Base-by-base conservation (phyloP, 2,329 filamentous ascomycete genomes). In the Boeremia exigua region DNA sequence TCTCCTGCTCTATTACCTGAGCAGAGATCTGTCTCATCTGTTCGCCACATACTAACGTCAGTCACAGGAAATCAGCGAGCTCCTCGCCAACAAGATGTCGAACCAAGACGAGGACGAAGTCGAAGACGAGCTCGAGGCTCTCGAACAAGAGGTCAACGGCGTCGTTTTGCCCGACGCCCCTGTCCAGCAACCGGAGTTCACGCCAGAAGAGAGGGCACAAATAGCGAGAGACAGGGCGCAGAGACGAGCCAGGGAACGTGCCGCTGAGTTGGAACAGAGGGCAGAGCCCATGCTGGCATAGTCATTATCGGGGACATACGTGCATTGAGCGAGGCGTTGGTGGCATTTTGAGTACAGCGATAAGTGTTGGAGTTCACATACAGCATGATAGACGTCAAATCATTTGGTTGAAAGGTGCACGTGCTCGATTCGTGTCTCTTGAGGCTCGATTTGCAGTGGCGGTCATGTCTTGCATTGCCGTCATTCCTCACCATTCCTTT, bases 91-190 rank as follows among this genome's bases (percentile, higher is more conserved):
- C 11, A 87, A 88, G 66, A 93, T 99, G 80, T 91, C 92, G 12
- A 95, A 92, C 70, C 90, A 96, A 69, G 95, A 99, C 76, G 95
- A 99, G 76, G 94, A 98, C 71, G 95, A 97, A 70, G 95, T 99
- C 30, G 95, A 99, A 74, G 93, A 97, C 70, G 95, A 99, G 78
- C 81, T 99, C 48, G 91, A 90, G 51, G 88, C 88, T 1, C 82
- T 99, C 62, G 90, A 93, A 75, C 81, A 81, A 36, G 87, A 93
- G 69, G 74, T 86, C 48, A 75, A 73, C 36, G 77, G 75, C 30
- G 66, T 70, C 19, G 63, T 65, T 46, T 61, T 81, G 32, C 78
- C 79, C n/a, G 69, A 77, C 54, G 73, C 76, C 30, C 79, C 80
- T 5, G 54, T 53, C 11, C 59, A 66, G 17, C 61, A 68, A 19